A percentile compares a stretch with the other conserved stretches of the same genome.
Conservation (phyloP, 495 filamentous ascomycete genomes). For the Hyaloscypha variabilis region DNA sequence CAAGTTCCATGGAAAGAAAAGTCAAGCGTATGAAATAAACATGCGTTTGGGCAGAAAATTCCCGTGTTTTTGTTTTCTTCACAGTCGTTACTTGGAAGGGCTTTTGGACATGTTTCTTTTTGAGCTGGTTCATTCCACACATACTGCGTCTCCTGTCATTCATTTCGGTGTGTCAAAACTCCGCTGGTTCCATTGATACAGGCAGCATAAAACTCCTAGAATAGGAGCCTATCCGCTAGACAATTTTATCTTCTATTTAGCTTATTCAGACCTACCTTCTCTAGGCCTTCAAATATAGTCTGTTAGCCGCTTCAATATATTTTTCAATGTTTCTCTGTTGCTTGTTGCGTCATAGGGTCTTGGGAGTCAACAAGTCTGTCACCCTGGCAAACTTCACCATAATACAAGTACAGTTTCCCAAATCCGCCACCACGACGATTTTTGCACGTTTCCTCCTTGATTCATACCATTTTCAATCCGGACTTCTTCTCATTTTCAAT, state of each 20-base stretch:
- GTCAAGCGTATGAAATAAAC: constrained; percentile 27
- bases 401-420: too few relatives aligned
- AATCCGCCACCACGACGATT: not conserved
- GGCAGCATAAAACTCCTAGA: not conserved
- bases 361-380: too few relatives aligned
- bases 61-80: not conserved
- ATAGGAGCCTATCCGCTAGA: not conserved
- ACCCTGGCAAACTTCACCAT: not conserved
- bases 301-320: too few relatives aligned
- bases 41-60: not conserved
- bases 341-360: too few relatives aligned
- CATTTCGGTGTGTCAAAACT: not conserved
- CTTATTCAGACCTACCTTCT: too few relatives aligned
- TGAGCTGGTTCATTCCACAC: not conserved
- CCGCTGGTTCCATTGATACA: not conserved
- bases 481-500: constrained; percentile 24
- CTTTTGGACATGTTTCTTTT: not conserved
- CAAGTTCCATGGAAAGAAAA: constrained; percentile 24
- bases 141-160: not conserved
- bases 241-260: not conserved
- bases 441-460: not conserved
- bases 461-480: constrained; percentile 21
- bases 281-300: too few relatives aligned
- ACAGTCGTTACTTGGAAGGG: not conserved
- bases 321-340: too few relatives aligned